phyloP scores from a whole-genome alignment of 2,329 filamentous ascomycete genomes.

The Shiraia sp. region DNA sequence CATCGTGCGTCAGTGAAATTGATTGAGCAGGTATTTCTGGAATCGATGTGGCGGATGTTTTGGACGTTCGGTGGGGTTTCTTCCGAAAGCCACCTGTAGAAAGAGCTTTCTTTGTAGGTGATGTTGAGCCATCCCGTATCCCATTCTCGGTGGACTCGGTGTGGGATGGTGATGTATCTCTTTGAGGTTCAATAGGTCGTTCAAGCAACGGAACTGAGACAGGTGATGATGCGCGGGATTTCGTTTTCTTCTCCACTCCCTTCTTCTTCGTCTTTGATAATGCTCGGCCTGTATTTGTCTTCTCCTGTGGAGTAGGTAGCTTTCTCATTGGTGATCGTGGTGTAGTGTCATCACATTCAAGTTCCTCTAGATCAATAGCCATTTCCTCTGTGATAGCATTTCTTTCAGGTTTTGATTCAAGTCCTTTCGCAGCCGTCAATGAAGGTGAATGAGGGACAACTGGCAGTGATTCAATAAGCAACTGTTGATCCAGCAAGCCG shows the following conservation, averaged over 20 bases:
- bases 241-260: slow-evolving; percentile 1
- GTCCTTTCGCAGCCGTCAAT: slow-evolving; percentile 3
- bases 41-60: neutral
- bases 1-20: neutral
- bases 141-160: slow-evolving; percentile 7
- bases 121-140: slow-evolving; percentile 14
- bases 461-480: slow-evolving; percentile 21
- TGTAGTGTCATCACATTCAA: no score
- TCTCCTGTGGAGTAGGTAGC: neutral
- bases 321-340: neutral
- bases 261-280: neutral
- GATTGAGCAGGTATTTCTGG: neutral
- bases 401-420: slow-evolving; percentile 4
- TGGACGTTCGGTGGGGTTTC: slow-evolving; percentile 13
- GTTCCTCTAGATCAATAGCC: neutral
- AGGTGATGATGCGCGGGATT: no score
- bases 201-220: slow-evolving; percentile 1
- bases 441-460: slow-evolving; percentile 5
- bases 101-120: slow-evolving; percentile 17
- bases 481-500: slow-evolving; percentile 35
- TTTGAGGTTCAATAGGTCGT: slow-evolving; percentile 1
- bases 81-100: slow-evolving; percentile 36
- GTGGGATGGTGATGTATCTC: slow-evolving; percentile 8
- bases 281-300: neutral
- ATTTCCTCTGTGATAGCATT: neutral